These are phyloP conservation scores for Thalassiosira profunda DNA, from an alignment of 108 stramenopile genomes.

Conservation along the genomic window DNA sequence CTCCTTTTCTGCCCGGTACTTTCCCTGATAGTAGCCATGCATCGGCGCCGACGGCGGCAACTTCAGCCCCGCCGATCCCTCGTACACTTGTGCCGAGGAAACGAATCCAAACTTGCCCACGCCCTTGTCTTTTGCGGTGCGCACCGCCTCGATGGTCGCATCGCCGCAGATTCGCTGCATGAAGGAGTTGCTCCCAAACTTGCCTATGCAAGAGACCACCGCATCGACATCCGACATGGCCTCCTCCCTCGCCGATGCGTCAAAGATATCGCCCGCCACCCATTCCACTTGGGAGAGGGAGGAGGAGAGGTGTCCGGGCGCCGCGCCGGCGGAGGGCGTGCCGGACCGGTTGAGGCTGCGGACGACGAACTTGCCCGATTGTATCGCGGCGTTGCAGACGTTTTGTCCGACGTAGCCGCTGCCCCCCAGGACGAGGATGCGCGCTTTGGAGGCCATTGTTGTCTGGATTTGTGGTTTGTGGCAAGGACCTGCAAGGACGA, in stretches of 20 bases:
- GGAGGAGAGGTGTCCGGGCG: constrained; percentile 14
- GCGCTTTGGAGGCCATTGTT: not conserved
- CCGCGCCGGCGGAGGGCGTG: constrained; percentile 16
- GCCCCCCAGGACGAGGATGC: constrained; percentile 74
- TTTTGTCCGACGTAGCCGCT: constrained; percentile 85
- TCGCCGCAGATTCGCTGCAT: constrained; percentile 81
- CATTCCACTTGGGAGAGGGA: constrained; percentile 56
- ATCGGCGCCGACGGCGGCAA: constrained; percentile 53
- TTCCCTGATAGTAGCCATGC: constrained; percentile 78
- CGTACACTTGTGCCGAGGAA: constrained; percentile 64
- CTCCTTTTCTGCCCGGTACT: constrained; percentile 66
- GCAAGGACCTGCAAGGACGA: no score
- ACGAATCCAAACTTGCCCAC: constrained; percentile 70
- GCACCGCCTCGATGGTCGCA: constrained; percentile 68
- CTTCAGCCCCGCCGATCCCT: constrained; percentile 30
- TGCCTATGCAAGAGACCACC: constrained; percentile 72
- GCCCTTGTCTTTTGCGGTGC: constrained; percentile 45
- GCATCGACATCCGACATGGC: constrained; percentile 54
- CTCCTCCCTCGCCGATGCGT: constrained; percentile 32
- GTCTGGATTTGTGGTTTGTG: no score
- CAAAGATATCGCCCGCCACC: constrained; percentile 67
- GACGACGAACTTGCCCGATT: constrained; percentile 45
- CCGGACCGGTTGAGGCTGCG: constrained; percentile 70
- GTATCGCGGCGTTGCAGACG: constrained; percentile 61
- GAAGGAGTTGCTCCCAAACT: constrained; percentile 73